These are phyloP conservation scores for Coniella vitis DNA, from an alignment of 2,329 filamentous ascomycete genomes.

Conservation along the genomic window DNA sequence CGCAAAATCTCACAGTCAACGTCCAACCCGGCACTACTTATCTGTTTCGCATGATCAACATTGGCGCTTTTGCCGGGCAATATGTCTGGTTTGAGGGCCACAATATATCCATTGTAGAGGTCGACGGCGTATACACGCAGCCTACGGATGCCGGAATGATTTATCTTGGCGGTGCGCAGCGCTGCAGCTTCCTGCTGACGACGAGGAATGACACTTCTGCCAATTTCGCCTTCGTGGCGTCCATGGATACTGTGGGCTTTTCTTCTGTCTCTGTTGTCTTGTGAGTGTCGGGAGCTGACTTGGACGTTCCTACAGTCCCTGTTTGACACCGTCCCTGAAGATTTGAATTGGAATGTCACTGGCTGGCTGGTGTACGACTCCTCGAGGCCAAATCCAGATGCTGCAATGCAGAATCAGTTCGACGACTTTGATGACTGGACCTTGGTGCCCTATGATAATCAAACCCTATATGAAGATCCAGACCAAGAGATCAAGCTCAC, in stretches of 20 bases:
- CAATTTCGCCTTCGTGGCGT: conserved; percentile 63
- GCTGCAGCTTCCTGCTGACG: conserved; percentile 56
- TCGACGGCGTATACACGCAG: conserved; percentile 65
- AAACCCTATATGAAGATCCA: conserved; percentile 52
- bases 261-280: background rate
- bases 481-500: conserved; percentile 57
- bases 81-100: conserved; percentile 62
- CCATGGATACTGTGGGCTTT: conserved; percentile 48
- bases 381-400: conserved; percentile 36
- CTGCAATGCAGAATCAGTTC: conserved; percentile 38
- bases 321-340: conserved; percentile 61
- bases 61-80: conserved; percentile 63
- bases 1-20: conserved; percentile 49
- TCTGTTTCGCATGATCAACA: conserved; percentile 64
- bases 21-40: conserved; percentile 66
- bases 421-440: conserved; percentile 67
- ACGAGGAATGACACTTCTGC: conserved; percentile 52
- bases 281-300: conserved; percentile 21
- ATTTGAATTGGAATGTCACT: conserved; percentile 62
- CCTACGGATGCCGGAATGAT: conserved; percentile 53
- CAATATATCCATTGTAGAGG: conserved; percentile 63
- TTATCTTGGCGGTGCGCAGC: conserved; percentile 62
- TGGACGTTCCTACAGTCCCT: conserved; percentile 43
- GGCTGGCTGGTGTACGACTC: conserved; percentile 57
- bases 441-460: conserved; percentile 62